These are phyloP conservation scores for Chrysopogon serrulatus DNA, from an alignment of 176 grass and related monocot species.

Conservation along the genomic window DNA sequence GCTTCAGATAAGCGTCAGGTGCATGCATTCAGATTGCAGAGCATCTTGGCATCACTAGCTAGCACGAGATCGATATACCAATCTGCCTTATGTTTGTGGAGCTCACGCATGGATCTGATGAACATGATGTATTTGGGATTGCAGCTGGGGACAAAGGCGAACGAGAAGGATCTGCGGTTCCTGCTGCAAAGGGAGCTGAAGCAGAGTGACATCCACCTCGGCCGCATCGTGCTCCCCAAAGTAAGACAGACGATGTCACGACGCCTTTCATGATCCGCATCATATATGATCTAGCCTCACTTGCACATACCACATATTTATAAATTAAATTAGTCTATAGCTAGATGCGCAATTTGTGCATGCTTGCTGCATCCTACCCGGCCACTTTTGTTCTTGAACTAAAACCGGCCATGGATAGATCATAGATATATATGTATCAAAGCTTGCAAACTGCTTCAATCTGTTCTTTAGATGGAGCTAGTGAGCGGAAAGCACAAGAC, in stretches of 20 bases:
- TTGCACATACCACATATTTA: no score
- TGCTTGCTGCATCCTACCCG: slow-evolving; percentile 10
- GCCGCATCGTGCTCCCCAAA: slow-evolving; percentile 91
- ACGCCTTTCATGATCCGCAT: background rate
- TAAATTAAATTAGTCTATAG: no score
- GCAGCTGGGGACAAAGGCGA: slow-evolving; percentile 58
- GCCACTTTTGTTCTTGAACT: background rate
- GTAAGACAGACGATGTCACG: slow-evolving; percentile 45
- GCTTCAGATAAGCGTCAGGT: slow-evolving; percentile 68
- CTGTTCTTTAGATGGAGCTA: background rate
- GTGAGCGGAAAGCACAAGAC: no score
- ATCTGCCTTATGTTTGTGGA: background rate
- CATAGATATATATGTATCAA: background rate
- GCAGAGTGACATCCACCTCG: slow-evolving; percentile 85
- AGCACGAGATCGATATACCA: slow-evolving; percentile 23
- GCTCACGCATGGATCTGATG: background rate
- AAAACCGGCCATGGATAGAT: background rate
- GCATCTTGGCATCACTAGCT: slow-evolving; percentile 32
- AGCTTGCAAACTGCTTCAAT: background rate
- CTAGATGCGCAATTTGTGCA: background rate
- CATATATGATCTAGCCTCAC: background rate
- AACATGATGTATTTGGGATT: background rate
- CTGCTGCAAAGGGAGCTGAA: slow-evolving; percentile 93
- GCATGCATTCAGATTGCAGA: no score
- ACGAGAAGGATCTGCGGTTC: slow-evolving; percentile 75